A percentile compares a stretch with the other conserved stretches of the same genome.
These are phyloP conservation scores for Aspergillus brasiliensis DNA, from an alignment of 2,329 filamentous ascomycete genomes.

Conservation along the genomic window DNA sequence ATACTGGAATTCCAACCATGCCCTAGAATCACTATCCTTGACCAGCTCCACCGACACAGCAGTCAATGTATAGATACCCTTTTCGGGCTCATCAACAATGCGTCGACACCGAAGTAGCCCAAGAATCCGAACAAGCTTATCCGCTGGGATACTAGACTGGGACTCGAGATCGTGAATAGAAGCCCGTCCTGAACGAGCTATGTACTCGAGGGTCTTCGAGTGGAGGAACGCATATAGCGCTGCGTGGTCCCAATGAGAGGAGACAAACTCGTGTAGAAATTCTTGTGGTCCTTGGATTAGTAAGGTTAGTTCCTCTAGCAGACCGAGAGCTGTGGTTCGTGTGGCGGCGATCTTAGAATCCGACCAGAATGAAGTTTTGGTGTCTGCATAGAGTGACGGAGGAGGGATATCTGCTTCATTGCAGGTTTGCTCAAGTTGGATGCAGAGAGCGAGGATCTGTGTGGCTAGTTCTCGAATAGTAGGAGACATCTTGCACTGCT, in stretches of 20 bases:
- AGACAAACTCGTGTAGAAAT: not conserved
- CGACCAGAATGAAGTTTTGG: not conserved
- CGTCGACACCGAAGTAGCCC: constrained; percentile 3
- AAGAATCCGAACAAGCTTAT: not conserved
- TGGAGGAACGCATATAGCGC: constrained; percentile 1
- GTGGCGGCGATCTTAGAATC: not conserved
- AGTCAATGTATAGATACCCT: not conserved
- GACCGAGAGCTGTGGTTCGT: not conserved
- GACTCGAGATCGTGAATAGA: not conserved
- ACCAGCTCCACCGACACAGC: not conserved
- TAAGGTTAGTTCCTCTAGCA: not conserved
- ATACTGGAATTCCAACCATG: constrained; percentile 2
- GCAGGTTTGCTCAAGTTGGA: not conserved
- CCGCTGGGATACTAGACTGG: not conserved
- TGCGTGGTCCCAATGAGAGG: not conserved
- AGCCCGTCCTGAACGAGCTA: not conserved
- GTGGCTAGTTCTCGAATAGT: not conserved
- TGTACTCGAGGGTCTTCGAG: not conserved
- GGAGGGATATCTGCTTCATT: not conserved
- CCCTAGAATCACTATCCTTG: not conserved
- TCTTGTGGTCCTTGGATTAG: not conserved
- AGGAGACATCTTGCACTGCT: not conserved
- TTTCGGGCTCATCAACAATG: not conserved
- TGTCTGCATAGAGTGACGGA: not conserved
- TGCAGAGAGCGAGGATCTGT: not conserved